Evolutionary conservation across 805 yeast species (phyloP).

Genomic region (Blastobotrys mokoenaii): DNA sequence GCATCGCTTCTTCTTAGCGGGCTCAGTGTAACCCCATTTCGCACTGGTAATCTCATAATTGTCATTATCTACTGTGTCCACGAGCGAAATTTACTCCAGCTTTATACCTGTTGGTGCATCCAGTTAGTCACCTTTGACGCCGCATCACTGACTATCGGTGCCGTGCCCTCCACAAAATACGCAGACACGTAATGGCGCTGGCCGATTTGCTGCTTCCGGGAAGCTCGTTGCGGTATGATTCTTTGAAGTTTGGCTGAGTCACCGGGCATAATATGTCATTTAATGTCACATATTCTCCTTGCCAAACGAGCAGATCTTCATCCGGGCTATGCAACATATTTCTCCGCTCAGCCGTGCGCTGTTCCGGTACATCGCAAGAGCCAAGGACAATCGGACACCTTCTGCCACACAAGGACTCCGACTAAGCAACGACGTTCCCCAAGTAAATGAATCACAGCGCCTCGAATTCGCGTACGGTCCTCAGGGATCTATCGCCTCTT

Average conservation of each 20-base stretch:
- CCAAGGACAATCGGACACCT: too few relatives aligned
- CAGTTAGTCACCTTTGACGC: neutral
- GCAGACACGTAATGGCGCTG: neutral
- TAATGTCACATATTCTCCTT: too few relatives aligned
- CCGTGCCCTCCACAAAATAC: neutral
- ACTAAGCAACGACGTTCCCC: too few relatives aligned
- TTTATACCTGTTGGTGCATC: neutral
- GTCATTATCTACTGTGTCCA: neutral
- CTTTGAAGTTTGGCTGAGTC: neutral
- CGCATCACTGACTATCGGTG: neutral
- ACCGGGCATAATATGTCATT: neutral
- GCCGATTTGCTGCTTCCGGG: neutral
- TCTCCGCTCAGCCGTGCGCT: too few relatives aligned
- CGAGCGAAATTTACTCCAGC: neutral
- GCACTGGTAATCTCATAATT: neutral
- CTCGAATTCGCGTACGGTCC: too few relatives aligned
- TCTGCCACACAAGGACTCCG: too few relatives aligned
- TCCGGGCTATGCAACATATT: too few relatives aligned
- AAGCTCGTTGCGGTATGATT: neutral
- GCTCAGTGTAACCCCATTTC: slow-evolving; percentile 7
- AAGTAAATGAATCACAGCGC: too few relatives aligned
- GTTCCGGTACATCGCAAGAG: too few relatives aligned
- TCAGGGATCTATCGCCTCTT: too few relatives aligned
- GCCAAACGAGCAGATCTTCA: too few relatives aligned
- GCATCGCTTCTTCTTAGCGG: slow-evolving; percentile 4